Evolutionary conservation across 1,284 basidiomycete species (phyloP).

Genomic region (Cryptococcus sp.): DNA sequence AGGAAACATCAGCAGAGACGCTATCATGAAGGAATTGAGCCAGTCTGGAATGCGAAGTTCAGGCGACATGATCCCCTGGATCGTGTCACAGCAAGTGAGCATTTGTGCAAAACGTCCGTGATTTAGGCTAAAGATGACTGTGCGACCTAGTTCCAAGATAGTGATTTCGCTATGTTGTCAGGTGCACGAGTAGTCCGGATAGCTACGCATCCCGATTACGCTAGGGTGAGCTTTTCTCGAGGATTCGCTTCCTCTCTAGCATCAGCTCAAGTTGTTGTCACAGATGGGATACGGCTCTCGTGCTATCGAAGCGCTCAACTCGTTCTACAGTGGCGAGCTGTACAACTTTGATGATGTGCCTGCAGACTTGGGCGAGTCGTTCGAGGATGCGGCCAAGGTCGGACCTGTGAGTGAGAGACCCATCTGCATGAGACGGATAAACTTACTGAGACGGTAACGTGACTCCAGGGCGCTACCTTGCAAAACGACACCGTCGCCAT

Average conservation of each 20-base stretch:
- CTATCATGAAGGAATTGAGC: constrained; percentile 83
- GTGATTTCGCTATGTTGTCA: constrained; percentile 86
- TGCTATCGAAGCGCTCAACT: constrained; percentile 80
- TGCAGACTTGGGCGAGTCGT: constrained; percentile 57
- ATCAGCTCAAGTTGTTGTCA: neutral
- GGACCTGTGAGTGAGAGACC: constrained; percentile 58
- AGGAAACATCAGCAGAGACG: constrained; percentile 84
- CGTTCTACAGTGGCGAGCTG: constrained; percentile 90
- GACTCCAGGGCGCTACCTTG: constrained; percentile 55
- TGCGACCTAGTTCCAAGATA: constrained; percentile 76
- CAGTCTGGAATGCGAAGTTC: constrained; percentile 56
- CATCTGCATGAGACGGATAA: neutral
- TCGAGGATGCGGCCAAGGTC: constrained; percentile 64
- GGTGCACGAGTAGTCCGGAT: constrained; percentile 92
- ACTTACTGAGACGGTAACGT: too few species aligned
- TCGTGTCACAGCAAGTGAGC: constrained; percentile 77
- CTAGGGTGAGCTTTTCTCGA: constrained; percentile 61
- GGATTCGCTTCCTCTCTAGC: neutral
- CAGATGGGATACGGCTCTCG: constrained; percentile 98
- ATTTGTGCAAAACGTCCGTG: neutral
- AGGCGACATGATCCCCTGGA: constrained; percentile 98
- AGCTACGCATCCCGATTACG: constrained; percentile 96
- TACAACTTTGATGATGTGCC: constrained; percentile 79
- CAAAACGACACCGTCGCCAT: constrained; percentile 74
- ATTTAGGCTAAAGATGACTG: neutral